Base-by-base conservation (phyloP, 2,329 filamentous ascomycete species). In the Colletotrichum ledebouriae region DNA sequence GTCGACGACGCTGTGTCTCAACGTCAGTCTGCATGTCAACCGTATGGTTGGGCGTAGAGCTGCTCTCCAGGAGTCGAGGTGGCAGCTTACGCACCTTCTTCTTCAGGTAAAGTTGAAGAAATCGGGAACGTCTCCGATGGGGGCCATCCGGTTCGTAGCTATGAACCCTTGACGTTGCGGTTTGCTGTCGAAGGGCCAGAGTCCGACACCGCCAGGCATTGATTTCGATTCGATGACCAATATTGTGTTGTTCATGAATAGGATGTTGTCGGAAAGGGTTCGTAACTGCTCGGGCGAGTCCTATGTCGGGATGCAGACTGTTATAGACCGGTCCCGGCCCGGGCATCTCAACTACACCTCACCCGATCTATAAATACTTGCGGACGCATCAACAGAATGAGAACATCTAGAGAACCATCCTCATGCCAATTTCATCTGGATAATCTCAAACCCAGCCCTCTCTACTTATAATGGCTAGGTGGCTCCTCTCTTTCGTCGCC, bases 401-500 rank as follows among this genome's bases (percentile, higher is more conserved):
- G 3, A 41, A 15, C 13, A 46, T 41, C 22, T 17, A 47, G 64
- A 67, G 53, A 49, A 9, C 22, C 49, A 55, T 56, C 61, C 42
- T 56, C 55, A 60, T 41, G 49, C 65, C 61, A 50, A 59, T 34
- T 17, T 60, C 20, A 59, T 47, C 61, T 37, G 65, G 61, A 42
- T 22, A 59, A 37, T 6, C 39, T 64, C 39, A 39, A 22, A n/a
- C 17, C 22, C 15, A 37, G 39, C 44, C 17, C 52, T 41, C 42
- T 22, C 22, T 50, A 9, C n/a, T 46, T 11, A 33, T 25, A 68
- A 71, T 71, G 70, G 53, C 68, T 50, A 59, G 63, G 39, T 70
- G 63, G 60, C n/a, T 70, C 47, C 55, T 71, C 9, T 67, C 70
- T 10, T 49, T 71, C 34, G 37, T 68, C 37, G 67, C 58, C 12